Evolutionary conservation across 768 basidiomycete species (phyloP).

Genomic region (Amylocystis lapponica): DNA sequence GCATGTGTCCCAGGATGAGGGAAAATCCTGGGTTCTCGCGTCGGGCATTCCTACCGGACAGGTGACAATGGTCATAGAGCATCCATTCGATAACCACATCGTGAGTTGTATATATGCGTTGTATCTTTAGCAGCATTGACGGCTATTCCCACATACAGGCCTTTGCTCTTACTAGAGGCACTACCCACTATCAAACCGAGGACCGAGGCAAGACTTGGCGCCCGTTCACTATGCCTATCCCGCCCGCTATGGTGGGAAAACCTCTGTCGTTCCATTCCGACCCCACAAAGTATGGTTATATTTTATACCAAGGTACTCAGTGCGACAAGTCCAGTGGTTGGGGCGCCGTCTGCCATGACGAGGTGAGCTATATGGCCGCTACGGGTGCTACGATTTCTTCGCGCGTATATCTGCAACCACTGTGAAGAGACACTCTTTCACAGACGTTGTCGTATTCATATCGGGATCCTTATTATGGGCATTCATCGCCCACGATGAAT

Average conservation of each 20-base stretch:
- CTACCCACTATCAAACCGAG: constrained; percentile 79
- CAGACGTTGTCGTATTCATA: too few species aligned
- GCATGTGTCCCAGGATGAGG: constrained; percentile 82
- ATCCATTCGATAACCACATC: constrained; percentile 77
- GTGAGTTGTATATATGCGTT: constrained; percentile 34
- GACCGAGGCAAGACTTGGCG: constrained; percentile 89
- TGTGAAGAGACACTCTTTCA: too few species aligned
- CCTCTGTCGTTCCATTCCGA: constrained; percentile 89
- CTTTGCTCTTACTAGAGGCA: constrained; percentile 74
- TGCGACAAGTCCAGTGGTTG: constrained; percentile 49
- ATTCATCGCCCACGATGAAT: too few species aligned
- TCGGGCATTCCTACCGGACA: constrained; percentile 50
- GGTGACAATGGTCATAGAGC: constrained; percentile 71
- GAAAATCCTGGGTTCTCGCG: constrained; percentile 56
- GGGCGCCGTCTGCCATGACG: constrained; percentile 61
- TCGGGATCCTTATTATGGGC: too few species aligned
- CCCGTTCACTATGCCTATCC: constrained; percentile 60
- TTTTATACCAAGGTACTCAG: constrained; percentile 71
- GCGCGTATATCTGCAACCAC: too few species aligned
- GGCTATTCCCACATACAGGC: constrained; percentile 49
- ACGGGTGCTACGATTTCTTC: too few species aligned
- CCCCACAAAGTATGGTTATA: constrained; percentile 58
- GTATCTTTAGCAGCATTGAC: constrained; percentile 3
- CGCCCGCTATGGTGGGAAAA: constrained; percentile 49
- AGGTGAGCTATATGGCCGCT: constrained; percentile 50